Conservation (phyloP, 805 yeast genomes). For the Candida maesae region DNA sequence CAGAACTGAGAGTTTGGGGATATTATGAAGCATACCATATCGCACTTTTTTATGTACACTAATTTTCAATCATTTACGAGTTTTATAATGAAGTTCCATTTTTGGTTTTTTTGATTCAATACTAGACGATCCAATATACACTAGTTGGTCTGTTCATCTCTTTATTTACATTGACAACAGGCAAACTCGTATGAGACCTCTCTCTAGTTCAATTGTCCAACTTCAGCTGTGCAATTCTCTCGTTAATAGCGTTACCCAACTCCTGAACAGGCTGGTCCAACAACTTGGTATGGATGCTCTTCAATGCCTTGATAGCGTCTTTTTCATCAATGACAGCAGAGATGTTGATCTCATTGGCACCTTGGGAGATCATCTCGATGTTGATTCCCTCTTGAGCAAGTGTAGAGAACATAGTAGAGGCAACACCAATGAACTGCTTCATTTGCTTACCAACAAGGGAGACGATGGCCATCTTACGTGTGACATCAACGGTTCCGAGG, state of each 20-base stretch:
- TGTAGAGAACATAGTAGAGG: slow-evolving; percentile 94
- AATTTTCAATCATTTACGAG: neutral
- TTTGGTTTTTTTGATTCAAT: neutral
- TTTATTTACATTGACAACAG: too few relatives aligned
- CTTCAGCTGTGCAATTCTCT: slow-evolving; percentile 43
- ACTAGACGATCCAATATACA: too few relatives aligned
- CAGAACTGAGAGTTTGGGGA: too few relatives aligned
- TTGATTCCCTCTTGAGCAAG: slow-evolving; percentile 88
- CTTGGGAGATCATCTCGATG: slow-evolving; percentile 97
- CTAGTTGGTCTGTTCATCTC: too few relatives aligned
- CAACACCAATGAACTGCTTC: slow-evolving; percentile 95
- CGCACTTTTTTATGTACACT: neutral
- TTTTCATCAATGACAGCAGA: slow-evolving; percentile 87
- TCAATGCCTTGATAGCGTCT: slow-evolving; percentile 81
- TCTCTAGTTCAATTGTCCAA: slow-evolving; percentile 23
- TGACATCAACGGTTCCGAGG: slow-evolving; percentile 87
- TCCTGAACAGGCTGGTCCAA: slow-evolving; percentile 43
- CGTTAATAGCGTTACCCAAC: slow-evolving; percentile 31
- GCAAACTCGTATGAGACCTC: too few relatives aligned
- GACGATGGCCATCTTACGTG: slow-evolving; percentile 83
- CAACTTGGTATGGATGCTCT: slow-evolving; percentile 76
- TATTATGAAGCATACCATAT: neutral
- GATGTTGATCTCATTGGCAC: slow-evolving; percentile 96
- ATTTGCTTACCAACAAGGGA: slow-evolving; percentile 95
- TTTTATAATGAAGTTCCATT: neutral